Percentiles rank a stretch among this genome's conserved stretches.
phyloP scores from a whole-genome alignment of 768 basidiomycete species.

The Gymnopilus junonius region DNA sequence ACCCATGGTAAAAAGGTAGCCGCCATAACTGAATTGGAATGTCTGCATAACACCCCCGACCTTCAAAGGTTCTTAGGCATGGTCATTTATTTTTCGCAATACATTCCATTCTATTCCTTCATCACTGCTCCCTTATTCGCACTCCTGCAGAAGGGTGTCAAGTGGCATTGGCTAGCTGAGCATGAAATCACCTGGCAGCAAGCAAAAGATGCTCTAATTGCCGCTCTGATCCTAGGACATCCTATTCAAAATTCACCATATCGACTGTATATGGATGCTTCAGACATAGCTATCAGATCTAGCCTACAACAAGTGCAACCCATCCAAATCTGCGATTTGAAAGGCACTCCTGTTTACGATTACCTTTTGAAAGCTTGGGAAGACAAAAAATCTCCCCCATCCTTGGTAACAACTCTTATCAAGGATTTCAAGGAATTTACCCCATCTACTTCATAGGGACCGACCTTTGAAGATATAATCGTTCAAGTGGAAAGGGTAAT shows the following conservation, averaged over 20 bases:
- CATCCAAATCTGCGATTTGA: too few species aligned
- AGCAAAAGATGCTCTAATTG: too few species aligned
- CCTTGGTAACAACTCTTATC: too few species aligned
- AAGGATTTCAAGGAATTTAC: conserved; percentile 6
- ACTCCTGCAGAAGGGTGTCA: conserved; percentile 29
- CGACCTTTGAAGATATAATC: conserved; percentile 24
- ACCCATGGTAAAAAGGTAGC: background rate
- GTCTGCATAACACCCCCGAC: background rate
- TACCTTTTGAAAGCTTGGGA: too few species aligned
- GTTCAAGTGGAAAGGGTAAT: conserved; percentile 35
- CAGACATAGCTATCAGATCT: conserved; percentile 26
- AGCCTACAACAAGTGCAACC: too few species aligned
- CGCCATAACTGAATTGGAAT: background rate
- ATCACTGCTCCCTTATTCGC: conserved; percentile 35
- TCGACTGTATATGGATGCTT: conserved; percentile 38
- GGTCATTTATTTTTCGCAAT: conserved; percentile 40
- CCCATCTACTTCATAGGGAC: background rate
- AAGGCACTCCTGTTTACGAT: too few species aligned
- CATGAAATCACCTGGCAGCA: too few species aligned
- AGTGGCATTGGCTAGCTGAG: conserved; percentile 22
- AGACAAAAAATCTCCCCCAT: too few species aligned
- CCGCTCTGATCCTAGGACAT: conserved; percentile 36
- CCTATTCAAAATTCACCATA: conserved; percentile 30
- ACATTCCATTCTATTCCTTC: conserved; percentile 38
- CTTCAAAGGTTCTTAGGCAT: conserved; percentile 38